These are phyloP conservation scores for Trametes elegans DNA, from an alignment of 768 basidiomycete species.

Conservation along the genomic window DNA sequence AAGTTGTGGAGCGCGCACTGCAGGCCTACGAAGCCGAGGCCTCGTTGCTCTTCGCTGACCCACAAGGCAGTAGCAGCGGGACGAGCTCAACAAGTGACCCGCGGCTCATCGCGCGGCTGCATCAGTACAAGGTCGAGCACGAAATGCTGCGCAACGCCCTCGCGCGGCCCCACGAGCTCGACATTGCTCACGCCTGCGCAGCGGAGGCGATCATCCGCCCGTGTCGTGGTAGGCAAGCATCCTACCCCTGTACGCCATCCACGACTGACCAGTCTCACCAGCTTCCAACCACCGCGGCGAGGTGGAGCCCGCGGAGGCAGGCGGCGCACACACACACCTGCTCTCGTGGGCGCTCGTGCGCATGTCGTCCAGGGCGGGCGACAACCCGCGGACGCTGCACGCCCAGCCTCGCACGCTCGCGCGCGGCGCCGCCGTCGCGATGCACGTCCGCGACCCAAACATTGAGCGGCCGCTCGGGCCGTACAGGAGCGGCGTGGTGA, in stretches of 20 bases:
- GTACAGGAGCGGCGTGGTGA: slow-evolving; percentile 18
- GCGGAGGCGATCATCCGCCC: slow-evolving; percentile 20
- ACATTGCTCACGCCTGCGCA: slow-evolving; percentile 18
- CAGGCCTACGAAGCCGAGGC: slow-evolving; percentile 1
- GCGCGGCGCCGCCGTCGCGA: slow-evolving; percentile 15
- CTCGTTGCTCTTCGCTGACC: not conserved
- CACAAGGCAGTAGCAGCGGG: not conserved
- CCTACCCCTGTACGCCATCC: no score
- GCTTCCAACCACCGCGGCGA: slow-evolving; percentile 1
- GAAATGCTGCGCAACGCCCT: slow-evolving; percentile 6
- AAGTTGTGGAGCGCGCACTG: slow-evolving; percentile 12
- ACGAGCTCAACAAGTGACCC: not conserved
- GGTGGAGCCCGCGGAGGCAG: not conserved
- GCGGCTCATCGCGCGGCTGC: not conserved
- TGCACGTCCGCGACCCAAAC: slow-evolving; percentile 20
- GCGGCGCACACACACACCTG: slow-evolving; percentile 21
- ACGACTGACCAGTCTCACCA: no score
- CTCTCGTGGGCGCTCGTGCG: slow-evolving; percentile 21
- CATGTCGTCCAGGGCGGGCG: slow-evolving; percentile 9
- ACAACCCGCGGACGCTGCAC: slow-evolving; percentile 15
- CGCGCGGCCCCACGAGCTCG: slow-evolving; percentile 9
- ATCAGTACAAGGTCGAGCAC: slow-evolving; percentile 6
- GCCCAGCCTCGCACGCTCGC: slow-evolving; percentile 12
- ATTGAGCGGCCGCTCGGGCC: slow-evolving; percentile 19
- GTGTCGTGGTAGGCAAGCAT: slow-evolving; percentile 8